phyloP scores from a whole-genome alignment of 305 asterid genomes.

The Fraxinus platypoda region DNA sequence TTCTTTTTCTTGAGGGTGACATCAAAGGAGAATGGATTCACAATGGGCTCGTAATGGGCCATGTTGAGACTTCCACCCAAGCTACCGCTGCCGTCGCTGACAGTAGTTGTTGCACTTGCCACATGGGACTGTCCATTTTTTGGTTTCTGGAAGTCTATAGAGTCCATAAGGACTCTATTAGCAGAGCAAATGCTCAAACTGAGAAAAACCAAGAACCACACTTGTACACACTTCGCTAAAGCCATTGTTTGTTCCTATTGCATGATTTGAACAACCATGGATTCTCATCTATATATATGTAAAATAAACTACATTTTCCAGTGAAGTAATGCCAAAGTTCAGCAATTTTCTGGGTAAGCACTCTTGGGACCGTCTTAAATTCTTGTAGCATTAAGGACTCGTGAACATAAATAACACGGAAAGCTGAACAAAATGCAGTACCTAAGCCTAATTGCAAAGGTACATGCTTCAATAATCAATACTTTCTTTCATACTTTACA shows the following conservation, averaged over 20 bases:
- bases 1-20: neutral
- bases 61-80: neutral
- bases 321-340: neutral
- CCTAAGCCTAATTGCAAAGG: neutral
- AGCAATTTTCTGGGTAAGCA: neutral
- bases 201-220: neutral
- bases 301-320: neutral
- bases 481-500: neutral
- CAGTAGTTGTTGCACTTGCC: neutral
- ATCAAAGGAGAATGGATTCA: neutral
- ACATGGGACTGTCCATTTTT: neutral
- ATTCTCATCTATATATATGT: neutral
- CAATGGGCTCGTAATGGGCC: neutral
- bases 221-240: neutral
- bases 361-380: neutral
- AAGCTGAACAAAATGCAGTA: neutral
- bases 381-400: neutral
- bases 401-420: neutral
- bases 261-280: neutral
- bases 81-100: neutral
- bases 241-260: conserved; percentile 11
- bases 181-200: conserved; percentile 6
- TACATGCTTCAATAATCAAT: neutral
- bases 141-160: neutral
- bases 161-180: neutral